Base-by-base conservation (phyloP, 2,329 filamentous ascomycete species). In the Huntiella bhutanensis region DNA sequence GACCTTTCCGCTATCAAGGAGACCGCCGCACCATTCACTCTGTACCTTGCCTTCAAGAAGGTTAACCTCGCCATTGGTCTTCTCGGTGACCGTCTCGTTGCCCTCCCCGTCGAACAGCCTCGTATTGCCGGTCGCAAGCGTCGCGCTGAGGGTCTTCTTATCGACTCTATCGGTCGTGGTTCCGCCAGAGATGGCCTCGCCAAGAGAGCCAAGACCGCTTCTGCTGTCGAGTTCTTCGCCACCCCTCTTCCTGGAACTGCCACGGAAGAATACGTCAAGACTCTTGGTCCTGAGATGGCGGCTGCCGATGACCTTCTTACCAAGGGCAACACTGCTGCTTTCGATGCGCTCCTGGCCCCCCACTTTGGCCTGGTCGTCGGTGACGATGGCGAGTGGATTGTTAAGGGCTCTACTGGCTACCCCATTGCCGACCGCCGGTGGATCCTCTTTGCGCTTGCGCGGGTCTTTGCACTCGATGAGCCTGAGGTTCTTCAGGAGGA, bases 91-190 rank as follows among this genome's bases (percentile, higher is more conserved):
- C 68, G 74, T 39, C 62, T 88, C 32, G 64, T 84, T 12, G 80
- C 75, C 1, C 67, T 86, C 44, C 80, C 85, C 54, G 62, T 80
- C n/a, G 74, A 80, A 55, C 69, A 71, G 2, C 75, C 74, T 1
- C 69, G 68, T 54, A 19, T 43, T 17, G 65, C 71, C n/a, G 65
- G 66, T 49, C 70, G 66, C 51, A 70, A 73, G 59, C 65, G 70
- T 34, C 70, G 70, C 35, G 51, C 50, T 4, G 69, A 74, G 44
- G 77, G 79, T 6, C 64, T 82, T 5, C 62, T 87, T 19, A 79
- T 82, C 33, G 80, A 87, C 56, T 80, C 81, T 0, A 73, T 87
- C 46, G 79, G 80, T 1, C 77, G 77, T 50, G 80, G 79, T 2
- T 62, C 65, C 1, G 59, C 61, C 8, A 54, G 62, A 3, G 62